Percentiles rank a stretch among this genome's conserved stretches.
phyloP scores from a whole-genome alignment of 805 yeast genomes.

The Suhomyces prunicola region DNA sequence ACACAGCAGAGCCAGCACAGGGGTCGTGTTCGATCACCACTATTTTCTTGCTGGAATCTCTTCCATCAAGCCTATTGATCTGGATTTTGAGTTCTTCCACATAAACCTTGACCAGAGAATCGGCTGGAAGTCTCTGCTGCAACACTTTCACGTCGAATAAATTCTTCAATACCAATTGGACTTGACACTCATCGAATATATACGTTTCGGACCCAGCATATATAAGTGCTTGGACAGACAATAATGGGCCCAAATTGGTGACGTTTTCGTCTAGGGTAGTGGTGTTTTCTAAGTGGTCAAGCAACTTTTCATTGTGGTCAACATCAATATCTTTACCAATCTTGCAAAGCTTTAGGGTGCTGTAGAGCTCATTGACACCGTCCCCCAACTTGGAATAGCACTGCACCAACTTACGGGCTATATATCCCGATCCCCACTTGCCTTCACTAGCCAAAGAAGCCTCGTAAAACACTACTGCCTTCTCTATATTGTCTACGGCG shows the following conservation, averaged over 20 bases:
- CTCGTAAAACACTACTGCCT: conserved; percentile 21
- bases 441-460: conserved; percentile 12
- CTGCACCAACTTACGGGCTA: conserved; percentile 35
- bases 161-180: conserved; percentile 19
- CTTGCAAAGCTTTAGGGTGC: neutral
- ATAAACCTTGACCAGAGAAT: conserved; percentile 1
- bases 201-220: conserved; percentile 5
- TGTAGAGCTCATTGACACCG: conserved; percentile 9
- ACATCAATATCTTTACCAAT: neutral
- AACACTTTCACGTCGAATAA: conserved; percentile 5
- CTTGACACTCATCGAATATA: conserved; percentile 16
- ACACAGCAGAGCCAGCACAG: neutral
- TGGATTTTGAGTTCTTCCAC: conserved; percentile 11
- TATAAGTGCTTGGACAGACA: neutral
- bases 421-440: conserved; percentile 33
- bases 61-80: conserved; percentile 1
- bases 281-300: neutral
- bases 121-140: conserved; percentile 5
- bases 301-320: neutral
- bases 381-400: conserved; percentile 35
- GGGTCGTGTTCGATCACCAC: neutral
- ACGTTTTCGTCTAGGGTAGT: neutral
- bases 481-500: conserved; percentile 3
- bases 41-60: neutral
- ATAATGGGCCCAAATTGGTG: neutral